phyloP scores from a whole-genome alignment of 768 basidiomycete genomes.

The Trametes maxima region DNA sequence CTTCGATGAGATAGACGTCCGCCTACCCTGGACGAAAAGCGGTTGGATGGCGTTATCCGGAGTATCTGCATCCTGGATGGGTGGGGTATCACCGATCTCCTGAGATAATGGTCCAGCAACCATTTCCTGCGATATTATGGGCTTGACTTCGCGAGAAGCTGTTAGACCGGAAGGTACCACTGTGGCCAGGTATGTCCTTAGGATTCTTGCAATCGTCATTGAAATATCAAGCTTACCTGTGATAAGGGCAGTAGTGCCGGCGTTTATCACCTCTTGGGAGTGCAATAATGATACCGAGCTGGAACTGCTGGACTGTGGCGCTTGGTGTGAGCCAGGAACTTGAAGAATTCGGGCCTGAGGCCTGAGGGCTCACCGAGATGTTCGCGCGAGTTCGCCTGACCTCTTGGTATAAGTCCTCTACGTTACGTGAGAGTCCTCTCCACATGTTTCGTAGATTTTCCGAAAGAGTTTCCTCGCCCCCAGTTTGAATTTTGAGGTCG shows the following conservation, averaged over 20 bases:
- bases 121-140: too few species aligned
- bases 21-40: background rate
- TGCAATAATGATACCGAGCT: background rate
- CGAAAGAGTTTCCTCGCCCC: background rate
- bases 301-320: background rate
- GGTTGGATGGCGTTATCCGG: background rate
- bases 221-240: too few species aligned
- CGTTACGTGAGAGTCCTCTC: background rate
- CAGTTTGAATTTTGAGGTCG: background rate
- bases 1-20: background rate
- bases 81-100: too few species aligned
- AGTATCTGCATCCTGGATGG: background rate
- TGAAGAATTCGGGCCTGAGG: too few species aligned
- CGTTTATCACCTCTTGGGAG: too few species aligned
- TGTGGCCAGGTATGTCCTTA: too few species aligned
- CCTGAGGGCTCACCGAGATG: background rate
- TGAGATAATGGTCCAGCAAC: too few species aligned
- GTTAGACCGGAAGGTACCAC: too few species aligned
- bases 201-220: too few species aligned
- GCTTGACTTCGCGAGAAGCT: too few species aligned
- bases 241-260: too few species aligned
- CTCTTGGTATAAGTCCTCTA: background rate
- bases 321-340: background rate
- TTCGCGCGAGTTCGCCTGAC: background rate
- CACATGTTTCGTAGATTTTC: background rate